These are phyloP conservation scores for Xylaria nigripes DNA, from an alignment of 495 filamentous ascomycete species.

Conservation along the genomic window DNA sequence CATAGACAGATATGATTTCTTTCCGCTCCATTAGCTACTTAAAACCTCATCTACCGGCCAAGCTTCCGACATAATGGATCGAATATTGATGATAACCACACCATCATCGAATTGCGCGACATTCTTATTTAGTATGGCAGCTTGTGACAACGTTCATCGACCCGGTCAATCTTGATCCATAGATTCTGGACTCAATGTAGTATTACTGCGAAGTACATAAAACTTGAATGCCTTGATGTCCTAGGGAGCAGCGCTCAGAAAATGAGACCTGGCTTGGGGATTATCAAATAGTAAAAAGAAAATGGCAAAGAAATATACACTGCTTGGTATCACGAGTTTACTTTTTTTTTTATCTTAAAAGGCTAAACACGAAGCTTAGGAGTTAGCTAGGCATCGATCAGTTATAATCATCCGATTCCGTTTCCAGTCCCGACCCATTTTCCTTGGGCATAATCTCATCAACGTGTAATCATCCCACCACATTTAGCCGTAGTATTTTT, in stretches of 20 bases:
- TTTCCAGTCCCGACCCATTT: slow-evolving; percentile 1
- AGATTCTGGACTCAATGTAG: no score
- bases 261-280: not conserved
- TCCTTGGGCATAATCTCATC: slow-evolving; percentile 19
- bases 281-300: not conserved
- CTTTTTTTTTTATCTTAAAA: slow-evolving; percentile 2
- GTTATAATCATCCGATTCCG: slow-evolving; percentile 5
- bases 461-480: slow-evolving; percentile 18
- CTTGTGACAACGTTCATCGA: no score
- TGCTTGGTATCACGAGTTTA: slow-evolving; percentile 12
- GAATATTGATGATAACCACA: no score
- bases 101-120: no score
- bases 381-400: not conserved
- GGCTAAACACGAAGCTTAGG: not conserved
- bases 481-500: slow-evolving; percentile 8
- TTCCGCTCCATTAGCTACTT: no score
- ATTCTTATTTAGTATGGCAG: no score
- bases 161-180: no score
- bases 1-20: no score
- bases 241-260: not conserved
- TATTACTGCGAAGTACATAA: no score
- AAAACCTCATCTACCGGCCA: no score
- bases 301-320: not conserved
- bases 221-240: no score
- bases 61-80: no score